Percentiles rank a stretch among this genome's conserved stretches.
Conservation (phyloP, 1,139 yeast genomes). For the Taphrina pruni region DNA sequence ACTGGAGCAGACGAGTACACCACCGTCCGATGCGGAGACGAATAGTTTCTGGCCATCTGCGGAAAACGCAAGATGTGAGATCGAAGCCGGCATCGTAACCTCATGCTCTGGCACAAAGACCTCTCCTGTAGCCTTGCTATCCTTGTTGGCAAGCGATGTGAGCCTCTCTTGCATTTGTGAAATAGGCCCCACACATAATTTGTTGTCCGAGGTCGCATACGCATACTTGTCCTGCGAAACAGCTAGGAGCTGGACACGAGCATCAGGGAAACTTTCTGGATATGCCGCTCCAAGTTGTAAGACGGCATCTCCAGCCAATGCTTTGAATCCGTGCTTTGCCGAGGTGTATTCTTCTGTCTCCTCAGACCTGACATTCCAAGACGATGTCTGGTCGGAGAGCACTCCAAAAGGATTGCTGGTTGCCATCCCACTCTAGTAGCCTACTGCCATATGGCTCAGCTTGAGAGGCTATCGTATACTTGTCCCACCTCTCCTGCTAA, state of each 20-base stretch:
- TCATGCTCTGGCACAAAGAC: background rate
- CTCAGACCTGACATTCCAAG: background rate
- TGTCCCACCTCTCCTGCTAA: too few relatives aligned
- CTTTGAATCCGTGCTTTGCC: constrained; percentile 16
- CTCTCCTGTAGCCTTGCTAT: background rate
- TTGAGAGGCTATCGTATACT: too few relatives aligned
- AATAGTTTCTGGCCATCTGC: constrained; percentile 39
- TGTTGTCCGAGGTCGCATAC: constrained; percentile 5
- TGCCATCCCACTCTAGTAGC: background rate
- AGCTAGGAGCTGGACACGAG: constrained; percentile 26
- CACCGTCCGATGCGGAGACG: constrained; percentile 26
- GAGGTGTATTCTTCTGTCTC: constrained; percentile 29
- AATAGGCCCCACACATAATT: constrained; percentile 14
- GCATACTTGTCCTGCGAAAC: constrained; percentile 17
- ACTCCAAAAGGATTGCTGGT: background rate
- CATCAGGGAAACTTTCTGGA: constrained; percentile 5
- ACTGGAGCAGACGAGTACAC: constrained; percentile 18
- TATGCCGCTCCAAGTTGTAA: constrained; percentile 5
- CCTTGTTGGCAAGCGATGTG: background rate
- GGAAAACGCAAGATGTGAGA: constrained; percentile 41
- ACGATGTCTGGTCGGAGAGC: background rate
- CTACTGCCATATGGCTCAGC: too few relatives aligned
- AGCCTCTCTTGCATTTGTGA: background rate
- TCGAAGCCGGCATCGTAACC: constrained; percentile 6
- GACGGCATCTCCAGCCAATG: constrained; percentile 19